These are phyloP conservation scores for Capsella rubella DNA, from an alignment of 441 rosid genomes.

Conservation along the genomic window DNA sequence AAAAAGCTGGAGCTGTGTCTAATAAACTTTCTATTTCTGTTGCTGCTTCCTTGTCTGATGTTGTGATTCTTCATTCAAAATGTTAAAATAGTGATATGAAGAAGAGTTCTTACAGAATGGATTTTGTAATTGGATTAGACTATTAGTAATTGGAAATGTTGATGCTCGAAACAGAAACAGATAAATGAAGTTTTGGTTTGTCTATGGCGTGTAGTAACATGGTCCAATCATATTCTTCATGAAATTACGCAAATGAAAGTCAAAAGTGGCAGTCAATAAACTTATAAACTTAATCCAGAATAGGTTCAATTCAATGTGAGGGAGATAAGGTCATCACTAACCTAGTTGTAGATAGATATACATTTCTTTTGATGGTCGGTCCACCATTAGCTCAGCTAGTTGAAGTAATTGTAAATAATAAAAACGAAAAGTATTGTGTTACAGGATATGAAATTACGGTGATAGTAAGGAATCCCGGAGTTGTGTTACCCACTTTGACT, in stretches of 20 bases:
- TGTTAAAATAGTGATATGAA: conserved; percentile 6
- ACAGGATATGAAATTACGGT: conserved; percentile 43
- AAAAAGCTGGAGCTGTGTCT: conserved; percentile 34
- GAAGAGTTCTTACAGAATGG: not conserved
- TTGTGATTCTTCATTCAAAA: not conserved
- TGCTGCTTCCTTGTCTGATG: conserved; percentile 1
- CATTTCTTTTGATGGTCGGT: not conserved
- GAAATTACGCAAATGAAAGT: conserved; percentile 24
- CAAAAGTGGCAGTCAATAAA: conserved; percentile 8
- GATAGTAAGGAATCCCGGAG: conserved; percentile 41
- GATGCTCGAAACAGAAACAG: not conserved
- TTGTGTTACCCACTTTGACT: conserved; percentile 42
- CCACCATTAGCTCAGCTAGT: conserved; percentile 13
- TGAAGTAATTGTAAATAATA: conserved; percentile 22
- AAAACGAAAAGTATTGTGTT: conserved; percentile 30
- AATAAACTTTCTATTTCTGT: not conserved
- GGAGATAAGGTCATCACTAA: not conserved
- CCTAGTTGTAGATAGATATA: not conserved
- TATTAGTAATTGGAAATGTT: not conserved
- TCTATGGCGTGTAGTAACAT: not conserved
- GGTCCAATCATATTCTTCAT: conserved; percentile 7
- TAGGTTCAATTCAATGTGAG: not conserved
- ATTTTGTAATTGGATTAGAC: not conserved
- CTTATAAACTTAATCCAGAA: not conserved
- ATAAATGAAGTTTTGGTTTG: not conserved